Evolutionary conservation across 129 eudicot species (phyloP).

Genomic region (Centella asiatica): DNA sequence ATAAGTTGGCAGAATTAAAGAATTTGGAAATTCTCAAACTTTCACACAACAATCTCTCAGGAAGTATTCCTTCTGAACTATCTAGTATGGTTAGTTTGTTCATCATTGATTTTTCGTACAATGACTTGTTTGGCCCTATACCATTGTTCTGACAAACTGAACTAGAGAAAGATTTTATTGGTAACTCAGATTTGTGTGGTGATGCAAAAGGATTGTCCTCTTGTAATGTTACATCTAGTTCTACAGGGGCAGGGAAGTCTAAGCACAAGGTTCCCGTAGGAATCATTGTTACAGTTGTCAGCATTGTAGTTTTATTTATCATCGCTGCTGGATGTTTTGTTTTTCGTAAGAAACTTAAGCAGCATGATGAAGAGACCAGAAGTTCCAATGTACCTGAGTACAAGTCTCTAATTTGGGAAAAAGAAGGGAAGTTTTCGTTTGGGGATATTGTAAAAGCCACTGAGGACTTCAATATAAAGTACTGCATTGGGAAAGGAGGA

Average conservation of each 20-base stretch:
- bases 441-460: slow-evolving; percentile 78
- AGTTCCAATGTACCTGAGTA: slow-evolving; percentile 10
- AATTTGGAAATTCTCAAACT: slow-evolving; percentile 46
- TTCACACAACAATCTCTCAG: slow-evolving; percentile 66
- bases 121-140: slow-evolving; percentile 57
- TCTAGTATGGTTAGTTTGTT: slow-evolving; percentile 52
- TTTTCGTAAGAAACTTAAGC: slow-evolving; percentile 18
- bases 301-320: slow-evolving; percentile 21
- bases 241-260: slow-evolving; percentile 15
- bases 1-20: slow-evolving; percentile 37
- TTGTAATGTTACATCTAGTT: slow-evolving; percentile 18
- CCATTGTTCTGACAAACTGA: slow-evolving; percentile 43
- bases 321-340: slow-evolving; percentile 18
- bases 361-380: slow-evolving; percentile 27
- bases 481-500: slow-evolving; percentile 87
- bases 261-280: slow-evolving; percentile 28
- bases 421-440: slow-evolving; percentile 48
- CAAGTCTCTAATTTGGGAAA: slow-evolving; percentile 56
- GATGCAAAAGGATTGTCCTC: slow-evolving; percentile 42
- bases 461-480: slow-evolving; percentile 48
- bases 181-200: slow-evolving; percentile 69
- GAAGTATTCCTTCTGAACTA: slow-evolving; percentile 42
- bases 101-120: slow-evolving; percentile 57
- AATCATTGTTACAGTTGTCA: slow-evolving; percentile 33
- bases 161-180: slow-evolving; percentile 34